Base-by-base conservation (phyloP, 2,329 filamentous ascomycete genomes). In the Fusarium caatingaense region DNA sequence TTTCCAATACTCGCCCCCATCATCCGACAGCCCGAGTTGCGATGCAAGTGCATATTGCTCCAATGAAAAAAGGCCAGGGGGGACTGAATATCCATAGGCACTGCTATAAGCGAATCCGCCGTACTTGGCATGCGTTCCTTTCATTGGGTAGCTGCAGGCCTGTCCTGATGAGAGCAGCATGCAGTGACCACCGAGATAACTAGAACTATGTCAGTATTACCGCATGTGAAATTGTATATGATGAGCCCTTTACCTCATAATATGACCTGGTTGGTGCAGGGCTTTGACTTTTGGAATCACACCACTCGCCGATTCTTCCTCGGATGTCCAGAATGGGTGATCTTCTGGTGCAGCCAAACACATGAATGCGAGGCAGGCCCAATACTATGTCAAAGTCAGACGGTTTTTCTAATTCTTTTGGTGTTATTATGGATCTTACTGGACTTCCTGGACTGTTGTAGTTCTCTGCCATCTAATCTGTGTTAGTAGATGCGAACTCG, bases 61-160 rank as follows among this genome's bases (percentile, higher is more conserved):
- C 2, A 94, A 86, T 1, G 90, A 90, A 78, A 93, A 92, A 20
- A 89, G 86, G 0, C 92, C 92, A 0, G 92, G 92, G 0, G 92
- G 91, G 0, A 94, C 92, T 0, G 90, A 92, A 80, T 94, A 94
- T 21, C 86, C 91, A 77, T 92, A 94, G 1, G 90, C 87, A 55
- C 90, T 90, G 74, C 89, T 92, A 80, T 94, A 94, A 8, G 91
- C 91, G 76, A 94, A 94, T 64, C 88, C 87, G 48, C 92, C 92
- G 78, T 94, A 94, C 76, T 94, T 94, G 66, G 92, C 91, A 77
- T 94, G 92, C 0, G 92, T 93, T 56, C 91, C 92, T 79, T 92
- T 92, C 83, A 94, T 90, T 1, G 92, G 90, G 76, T 94, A 94
- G 78, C 92, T 90, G 79, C 92, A 94, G n/a, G 90, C 90, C 77